Evolutionary conservation across 2,329 filamentous ascomycete genomes (phyloP), one percentile per base, ranked within the genome.

Genomic region (Arthroderma sp.): DNA sequence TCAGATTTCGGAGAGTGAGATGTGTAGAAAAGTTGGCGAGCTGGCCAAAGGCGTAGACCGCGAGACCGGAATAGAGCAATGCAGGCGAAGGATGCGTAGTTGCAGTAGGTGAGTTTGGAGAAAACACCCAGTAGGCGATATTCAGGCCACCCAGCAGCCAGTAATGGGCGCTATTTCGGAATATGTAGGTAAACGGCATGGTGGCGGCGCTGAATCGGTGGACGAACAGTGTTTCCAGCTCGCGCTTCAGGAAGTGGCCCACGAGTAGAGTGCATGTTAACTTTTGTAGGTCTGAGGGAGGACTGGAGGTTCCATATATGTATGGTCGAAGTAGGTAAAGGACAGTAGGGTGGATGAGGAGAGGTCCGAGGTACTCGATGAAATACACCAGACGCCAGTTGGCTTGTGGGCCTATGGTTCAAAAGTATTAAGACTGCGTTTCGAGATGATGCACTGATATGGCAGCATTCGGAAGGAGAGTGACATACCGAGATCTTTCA

Each of bases 121-220:
- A 73, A 70, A 96, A 96, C 56, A 91, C 77, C 72, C 83, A 88
- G 68, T 82, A 83, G 38, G 85, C 85, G 57, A 89, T 79, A 56
- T 91, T 77, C 28, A 87, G 60, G 40, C 91, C 91, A 4, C 83
- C 81, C 45, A 89, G 66, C 31, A 81, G 57, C 91, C 91, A 98
- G 77, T 98, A 98, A 71, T 95, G 89, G 53, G 76, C 77, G 53
- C 81, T 86, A 74, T 98, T 98, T 68, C 89, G 91, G 76, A 95
- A 82, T 61, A 98, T 85, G 71, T 94, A 94, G 59, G 67, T 69
- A 47, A 77, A 74, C 11, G 91, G 91, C 91, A 98, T 98, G 40
- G 91, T 98, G 57, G 83, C 85, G 50, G 83, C 79, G 46, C 86
- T 89, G 73, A 98, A 98, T 61, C 85, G 86, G 73, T 98, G 91